Percentiles rank a stretch among this genome's conserved stretches.
Conservation (phyloP, 176 grass and related monocot genomes). For the Oryza australiensis region DNA sequence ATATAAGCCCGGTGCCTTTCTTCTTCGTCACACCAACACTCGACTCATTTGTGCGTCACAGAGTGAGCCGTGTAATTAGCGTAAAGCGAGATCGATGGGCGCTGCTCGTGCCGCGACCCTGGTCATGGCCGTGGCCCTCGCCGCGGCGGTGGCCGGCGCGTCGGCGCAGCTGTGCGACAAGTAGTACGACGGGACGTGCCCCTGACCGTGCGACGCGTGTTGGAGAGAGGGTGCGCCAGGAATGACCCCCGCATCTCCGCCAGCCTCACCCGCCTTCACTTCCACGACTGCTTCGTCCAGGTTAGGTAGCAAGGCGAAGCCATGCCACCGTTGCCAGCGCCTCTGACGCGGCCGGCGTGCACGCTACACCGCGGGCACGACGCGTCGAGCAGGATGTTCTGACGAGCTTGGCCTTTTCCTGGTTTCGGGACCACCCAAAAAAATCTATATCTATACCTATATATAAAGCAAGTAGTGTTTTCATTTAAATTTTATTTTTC, state of each 20-base stretch:
- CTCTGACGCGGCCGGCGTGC: background rate
- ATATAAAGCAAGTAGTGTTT: no score
- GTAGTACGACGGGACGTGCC: slow-evolving; percentile 65
- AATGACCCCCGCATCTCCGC: slow-evolving; percentile 74
- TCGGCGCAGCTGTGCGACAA: slow-evolving; percentile 44
- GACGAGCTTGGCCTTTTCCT: no score
- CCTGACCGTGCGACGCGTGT: slow-evolving; percentile 39
- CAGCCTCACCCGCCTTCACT: slow-evolving; percentile 80
- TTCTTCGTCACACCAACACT: background rate
- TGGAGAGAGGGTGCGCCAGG: slow-evolving; percentile 52
- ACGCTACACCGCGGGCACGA: background rate
- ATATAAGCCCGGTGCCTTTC: background rate
- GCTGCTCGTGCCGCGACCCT: slow-evolving; percentile 12
- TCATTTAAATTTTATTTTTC: no score
- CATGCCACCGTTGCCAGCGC: background rate
- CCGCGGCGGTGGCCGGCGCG: slow-evolving; percentile 9
- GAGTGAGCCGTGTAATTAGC: background rate
- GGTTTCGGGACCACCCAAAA: no score
- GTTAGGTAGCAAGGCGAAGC: slow-evolving; percentile 6
- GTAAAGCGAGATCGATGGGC: background rate
- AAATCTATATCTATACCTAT: no score
- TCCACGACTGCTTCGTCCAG: slow-evolving; percentile 92
- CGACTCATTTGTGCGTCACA: background rate
- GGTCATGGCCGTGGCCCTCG: background rate
- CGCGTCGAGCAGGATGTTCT: background rate